A percentile compares a stretch with the other conserved stretches of the same genome.
Conservation (phyloP, 2,329 filamentous ascomycete species). For the Colletotrichum ledebouriae region DNA sequence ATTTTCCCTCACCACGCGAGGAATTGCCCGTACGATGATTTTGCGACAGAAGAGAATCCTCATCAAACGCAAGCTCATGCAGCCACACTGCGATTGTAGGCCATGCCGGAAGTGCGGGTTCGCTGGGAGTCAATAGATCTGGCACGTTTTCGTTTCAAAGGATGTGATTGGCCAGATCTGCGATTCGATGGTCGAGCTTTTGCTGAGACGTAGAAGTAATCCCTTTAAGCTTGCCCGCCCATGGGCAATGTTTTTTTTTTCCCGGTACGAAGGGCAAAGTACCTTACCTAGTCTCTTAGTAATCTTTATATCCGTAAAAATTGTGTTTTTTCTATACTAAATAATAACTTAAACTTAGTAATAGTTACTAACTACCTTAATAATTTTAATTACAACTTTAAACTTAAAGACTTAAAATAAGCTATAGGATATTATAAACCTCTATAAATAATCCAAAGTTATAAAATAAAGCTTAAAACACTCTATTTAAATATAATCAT, state of each 20-base stretch:
- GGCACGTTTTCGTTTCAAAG: constrained; percentile 37
- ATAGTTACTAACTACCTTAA: no score
- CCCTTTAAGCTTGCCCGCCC: constrained; percentile 29
- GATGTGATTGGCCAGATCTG: constrained; percentile 37
- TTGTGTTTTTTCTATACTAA: no score
- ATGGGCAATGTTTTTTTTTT: no score
- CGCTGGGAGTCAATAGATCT: constrained; percentile 42
- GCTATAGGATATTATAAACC: no score
- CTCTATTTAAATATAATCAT: no score
- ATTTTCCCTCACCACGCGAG: constrained; percentile 1
- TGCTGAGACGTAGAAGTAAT: constrained; percentile 23
- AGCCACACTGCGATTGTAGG: neutral
- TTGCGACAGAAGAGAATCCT: neutral
- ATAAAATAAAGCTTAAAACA: no score
- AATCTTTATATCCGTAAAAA: no score
- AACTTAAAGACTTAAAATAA: no score
- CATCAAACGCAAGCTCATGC: constrained; percentile 8
- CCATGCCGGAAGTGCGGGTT: constrained; percentile 42
- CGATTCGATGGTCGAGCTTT: neutral
- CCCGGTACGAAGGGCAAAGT: neutral
- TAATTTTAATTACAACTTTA: no score
- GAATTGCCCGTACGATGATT: constrained; percentile 33
- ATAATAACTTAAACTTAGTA: no score
- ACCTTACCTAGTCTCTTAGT: no score
- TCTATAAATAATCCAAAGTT: no score